Evolutionary conservation across 306 rosid species (phyloP), one percentile per base, ranked within the genome.

Genomic region (Begonia fuchsioides): DNA sequence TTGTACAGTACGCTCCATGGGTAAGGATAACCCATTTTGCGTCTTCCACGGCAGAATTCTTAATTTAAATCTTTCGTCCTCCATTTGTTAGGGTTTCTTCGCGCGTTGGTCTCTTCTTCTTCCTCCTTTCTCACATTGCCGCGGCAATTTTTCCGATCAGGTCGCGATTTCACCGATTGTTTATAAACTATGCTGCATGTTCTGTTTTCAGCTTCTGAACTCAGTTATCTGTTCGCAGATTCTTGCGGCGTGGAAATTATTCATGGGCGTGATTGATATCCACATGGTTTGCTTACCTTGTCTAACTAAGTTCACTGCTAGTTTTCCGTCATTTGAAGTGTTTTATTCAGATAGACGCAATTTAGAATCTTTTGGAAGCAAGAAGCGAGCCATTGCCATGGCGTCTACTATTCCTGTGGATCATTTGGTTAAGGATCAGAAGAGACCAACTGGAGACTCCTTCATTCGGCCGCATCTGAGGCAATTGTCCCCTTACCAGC

Each of bases 381-480:
- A 49, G 52, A 74, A 53, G 57, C 59, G 61, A 54, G 65, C 61
- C 60, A 66, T 76, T 49, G 58, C 77, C 9, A 79, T 81, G 95
- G 60, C 92, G 10, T 70, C 95, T 20, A 43, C 61, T 15, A 32
- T 68, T 64, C 90, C 90, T 35, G 66, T 65, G 10, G 74, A 68
- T 50, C 76, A 66, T 44, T 77, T 69, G 53, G 62, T 43, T 47
- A 71, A 60, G 32, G 73, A 60, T 18, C 52, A 71, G 44, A 62
- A 39, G 20, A 57, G 58, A 44, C 68, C 76, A 46, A 66, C 79
- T 1, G 95, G 85, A 9, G 97, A 90, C 46, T 81, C 85, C 14
- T 90, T 90, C 68, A 81, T 90, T 50, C 80, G 95, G 54, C 32
- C 85, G 49, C 97, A 90, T 73, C 73, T 90, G 49, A 76, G 79